phyloP scores from a whole-genome alignment of 2,329 filamentous ascomycete species.

The Aspergillus fischeri region DNA sequence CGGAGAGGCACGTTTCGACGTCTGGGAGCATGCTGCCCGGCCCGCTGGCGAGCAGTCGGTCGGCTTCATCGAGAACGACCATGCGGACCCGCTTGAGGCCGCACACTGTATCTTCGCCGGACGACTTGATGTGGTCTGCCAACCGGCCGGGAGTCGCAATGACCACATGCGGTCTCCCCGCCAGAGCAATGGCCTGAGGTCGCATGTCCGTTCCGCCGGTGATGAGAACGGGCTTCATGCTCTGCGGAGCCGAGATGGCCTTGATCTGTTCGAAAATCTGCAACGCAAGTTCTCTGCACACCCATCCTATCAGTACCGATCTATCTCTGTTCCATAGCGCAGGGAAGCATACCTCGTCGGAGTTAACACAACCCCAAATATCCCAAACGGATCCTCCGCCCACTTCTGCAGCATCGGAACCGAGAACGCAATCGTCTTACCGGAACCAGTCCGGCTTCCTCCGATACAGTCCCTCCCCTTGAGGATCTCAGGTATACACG shows the following conservation, averaged over 20 bases:
- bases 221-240: conserved; percentile 81
- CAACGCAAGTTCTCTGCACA: conserved; percentile 74
- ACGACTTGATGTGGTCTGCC: conserved; percentile 88
- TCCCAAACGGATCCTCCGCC: conserved; percentile 85
- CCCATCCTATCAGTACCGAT: background rate
- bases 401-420: conserved; percentile 91
- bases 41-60: conserved; percentile 72
- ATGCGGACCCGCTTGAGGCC: conserved; percentile 75
- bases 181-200: conserved; percentile 77
- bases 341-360: conserved; percentile 61
- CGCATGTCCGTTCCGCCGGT: conserved; percentile 94
- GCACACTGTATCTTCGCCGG: conserved; percentile 83
- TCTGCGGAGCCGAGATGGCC: conserved; percentile 83
- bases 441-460: conserved; percentile 88
- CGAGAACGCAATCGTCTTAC: conserved; percentile 95
- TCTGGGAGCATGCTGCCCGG: conserved; percentile 91
- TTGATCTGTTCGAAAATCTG: conserved; percentile 97
- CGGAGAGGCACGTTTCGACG: conserved; percentile 79
- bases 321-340: background rate
- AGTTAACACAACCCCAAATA: conserved; percentile 85
- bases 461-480: conserved; percentile 92
- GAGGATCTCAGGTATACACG: conserved; percentile 88
- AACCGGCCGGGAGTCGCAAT: conserved; percentile 91
- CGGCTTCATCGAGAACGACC: conserved; percentile 93
- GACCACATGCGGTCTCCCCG: conserved; percentile 79